Conservation (phyloP, 768 basidiomycete genomes). For the Lactarius sanguifluus region DNA sequence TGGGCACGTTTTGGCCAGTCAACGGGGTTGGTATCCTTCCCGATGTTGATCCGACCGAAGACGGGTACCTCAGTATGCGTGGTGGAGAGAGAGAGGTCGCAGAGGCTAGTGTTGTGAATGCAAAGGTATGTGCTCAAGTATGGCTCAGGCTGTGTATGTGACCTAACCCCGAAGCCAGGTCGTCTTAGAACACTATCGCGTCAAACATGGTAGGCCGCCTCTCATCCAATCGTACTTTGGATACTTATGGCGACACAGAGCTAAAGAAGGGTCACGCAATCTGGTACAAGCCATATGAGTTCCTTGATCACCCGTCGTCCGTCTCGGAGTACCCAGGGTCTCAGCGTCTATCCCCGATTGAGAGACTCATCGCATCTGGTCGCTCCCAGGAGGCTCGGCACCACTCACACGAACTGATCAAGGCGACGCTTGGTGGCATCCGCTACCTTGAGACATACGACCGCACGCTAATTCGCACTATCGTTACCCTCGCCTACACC, state of each 20-base stretch:
- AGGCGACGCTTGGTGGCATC: conserved; percentile 55
- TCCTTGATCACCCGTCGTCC: conserved; percentile 41
- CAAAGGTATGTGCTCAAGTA: conserved; percentile 43
- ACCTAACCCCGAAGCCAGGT: conserved; percentile 41
- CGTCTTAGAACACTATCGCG: conserved; percentile 71
- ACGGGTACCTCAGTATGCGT: conserved; percentile 55
- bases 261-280: conserved; percentile 58
- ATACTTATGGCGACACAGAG: conserved; percentile 42
- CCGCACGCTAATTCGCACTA: conserved; percentile 62
- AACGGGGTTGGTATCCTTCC: conserved; percentile 83
- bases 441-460: conserved; percentile 81
- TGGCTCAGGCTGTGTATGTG: background rate
- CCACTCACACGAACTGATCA: conserved; percentile 52
- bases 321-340: conserved; percentile 39
- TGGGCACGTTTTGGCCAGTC: conserved; percentile 74
- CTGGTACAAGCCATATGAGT: conserved; percentile 60
- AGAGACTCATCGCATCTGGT: conserved; percentile 43
- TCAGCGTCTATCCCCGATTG: conserved; percentile 42
- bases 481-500: conserved; percentile 70
- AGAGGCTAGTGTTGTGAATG: conserved; percentile 59
- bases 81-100: conserved; percentile 54
- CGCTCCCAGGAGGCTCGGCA: conserved; percentile 52
- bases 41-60: conserved; percentile 59
- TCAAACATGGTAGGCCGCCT: conserved; percentile 63
- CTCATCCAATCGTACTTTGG: background rate